Evolutionary conservation across 164 flowering plant genomes (phyloP), one percentile per base, ranked within the genome.

Genomic region (Berberis vulgaris): DNA sequence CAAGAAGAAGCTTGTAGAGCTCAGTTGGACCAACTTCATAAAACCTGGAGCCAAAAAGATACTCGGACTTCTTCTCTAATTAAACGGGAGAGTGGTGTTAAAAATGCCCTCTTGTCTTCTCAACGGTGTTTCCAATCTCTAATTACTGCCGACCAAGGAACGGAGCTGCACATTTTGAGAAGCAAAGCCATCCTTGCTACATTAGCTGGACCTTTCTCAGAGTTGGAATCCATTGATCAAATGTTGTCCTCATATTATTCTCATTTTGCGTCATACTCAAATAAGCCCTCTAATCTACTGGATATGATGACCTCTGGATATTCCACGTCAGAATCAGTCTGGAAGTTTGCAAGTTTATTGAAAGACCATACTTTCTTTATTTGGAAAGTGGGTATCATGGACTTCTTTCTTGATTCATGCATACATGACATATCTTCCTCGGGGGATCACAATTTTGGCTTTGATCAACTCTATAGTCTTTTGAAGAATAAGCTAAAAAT

Each of bases 1-100:
- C 95, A 90, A 76, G 97, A 94, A 80, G 98, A 94, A 81, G 87
- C 91, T 76, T 94, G 98, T 72, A 80, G 84, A 72, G 86, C 82
- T 61, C 87, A 94, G 67, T 80, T 94, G 71, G 85, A 88, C 60
- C 80, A 83, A 66, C 95, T 94, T 69, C 96, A 94, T 80, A 87
- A 76, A 70, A 57, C 83, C 59, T 94, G 98, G 98, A 94, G 79
- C 67, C 93, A 87, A 72, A 91, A 83, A 68, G 98, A 89, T 61
- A 53, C 66, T 54, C 86, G 71, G 38, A 69, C 73, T 63, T 80
- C 90, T 68, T 81, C 86, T 64, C 79, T 94, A 54, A 63, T 71
- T 40, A 87, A 83, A 75, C 83, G 70, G 73, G 98, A 90, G 81
- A 76, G 81, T 65, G 77, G 71, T 57, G 58, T 85, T 49, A 85